Percentiles rank a stretch among this genome's conserved stretches.
These are phyloP conservation scores for Pleurotus pulmonarius DNA, from an alignment of 768 basidiomycete species.

Conservation along the genomic window DNA sequence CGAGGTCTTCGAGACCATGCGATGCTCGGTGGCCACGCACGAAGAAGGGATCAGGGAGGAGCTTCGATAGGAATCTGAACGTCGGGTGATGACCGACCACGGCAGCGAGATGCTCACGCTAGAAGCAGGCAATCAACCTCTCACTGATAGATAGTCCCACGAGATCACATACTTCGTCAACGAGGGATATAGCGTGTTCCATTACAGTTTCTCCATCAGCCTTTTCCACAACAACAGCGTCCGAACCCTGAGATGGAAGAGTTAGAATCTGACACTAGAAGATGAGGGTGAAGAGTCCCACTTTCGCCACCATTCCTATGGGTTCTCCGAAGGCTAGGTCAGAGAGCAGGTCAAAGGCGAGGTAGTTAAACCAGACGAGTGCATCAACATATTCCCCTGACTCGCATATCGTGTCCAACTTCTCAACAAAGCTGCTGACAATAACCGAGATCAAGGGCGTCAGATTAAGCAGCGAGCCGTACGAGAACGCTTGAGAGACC, in stretches of 20 bases:
- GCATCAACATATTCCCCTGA: conserved; percentile 17
- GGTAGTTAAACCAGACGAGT: conserved; percentile 27
- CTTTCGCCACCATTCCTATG: conserved; percentile 24
- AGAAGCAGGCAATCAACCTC: background rate
- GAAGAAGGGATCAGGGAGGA: conserved; percentile 20
- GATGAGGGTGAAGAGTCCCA: conserved; percentile 2
- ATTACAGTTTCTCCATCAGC: conserved; percentile 11
- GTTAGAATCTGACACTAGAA: background rate
- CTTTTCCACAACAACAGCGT: conserved; percentile 16
- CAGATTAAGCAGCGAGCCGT: conserved; percentile 15
- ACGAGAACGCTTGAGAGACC: conserved; percentile 25
- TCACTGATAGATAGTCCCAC: too few species aligned
- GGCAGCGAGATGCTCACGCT: conserved; percentile 24
- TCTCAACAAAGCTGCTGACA: conserved; percentile 12
- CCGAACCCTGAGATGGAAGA: conserved; percentile 14
- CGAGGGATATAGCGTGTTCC: conserved; percentile 19
- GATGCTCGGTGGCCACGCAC: conserved; percentile 16
- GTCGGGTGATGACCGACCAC: conserved; percentile 20
- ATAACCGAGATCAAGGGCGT: conserved; percentile 14
- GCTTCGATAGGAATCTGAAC: conserved; percentile 12
- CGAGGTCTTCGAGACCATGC: conserved; percentile 15
- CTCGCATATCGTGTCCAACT: conserved; percentile 16
- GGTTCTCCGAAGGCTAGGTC: conserved; percentile 28
- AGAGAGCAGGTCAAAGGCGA: conserved; percentile 27
- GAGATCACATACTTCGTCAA: conserved; percentile 19